phyloP scores from a whole-genome alignment of 305 asterid species.

The Fraxinus baroniana region DNA sequence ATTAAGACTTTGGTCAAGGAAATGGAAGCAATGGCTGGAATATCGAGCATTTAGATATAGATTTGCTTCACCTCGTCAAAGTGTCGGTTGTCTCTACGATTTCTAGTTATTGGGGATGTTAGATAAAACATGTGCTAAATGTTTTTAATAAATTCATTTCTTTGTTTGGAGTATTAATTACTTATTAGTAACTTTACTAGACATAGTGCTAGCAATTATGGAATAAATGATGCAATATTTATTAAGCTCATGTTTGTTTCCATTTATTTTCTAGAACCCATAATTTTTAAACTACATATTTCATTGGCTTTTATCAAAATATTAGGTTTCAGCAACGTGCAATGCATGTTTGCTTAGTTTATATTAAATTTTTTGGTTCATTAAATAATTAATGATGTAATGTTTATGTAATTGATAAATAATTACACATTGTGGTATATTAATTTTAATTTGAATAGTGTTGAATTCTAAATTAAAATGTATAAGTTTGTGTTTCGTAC shows the following conservation, averaged over 20 bases:
- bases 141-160: neutral
- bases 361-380: too few species aligned
- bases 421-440: too few species aligned
- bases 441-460: too few species aligned
- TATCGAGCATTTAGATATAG: neutral
- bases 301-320: too few species aligned
- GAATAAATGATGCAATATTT: neutral
- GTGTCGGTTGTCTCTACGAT: neutral
- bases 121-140: neutral
- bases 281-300: too few species aligned
- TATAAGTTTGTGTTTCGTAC: too few species aligned
- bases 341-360: too few species aligned
- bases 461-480: too few species aligned
- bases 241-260: neutral
- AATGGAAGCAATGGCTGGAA: conserved; percentile 23
- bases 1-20: conserved; percentile 37
- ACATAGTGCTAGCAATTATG: neutral
- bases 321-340: too few species aligned
- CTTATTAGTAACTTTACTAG: neutral
- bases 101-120: neutral
- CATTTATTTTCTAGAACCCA: neutral
- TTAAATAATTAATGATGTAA: too few species aligned
- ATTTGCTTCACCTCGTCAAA: neutral
- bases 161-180: neutral
- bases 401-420: too few species aligned